Evolutionary conservation across 2,329 filamentous ascomycete species (phyloP).

Genomic region (Aspergillus eucalypticola): DNA sequence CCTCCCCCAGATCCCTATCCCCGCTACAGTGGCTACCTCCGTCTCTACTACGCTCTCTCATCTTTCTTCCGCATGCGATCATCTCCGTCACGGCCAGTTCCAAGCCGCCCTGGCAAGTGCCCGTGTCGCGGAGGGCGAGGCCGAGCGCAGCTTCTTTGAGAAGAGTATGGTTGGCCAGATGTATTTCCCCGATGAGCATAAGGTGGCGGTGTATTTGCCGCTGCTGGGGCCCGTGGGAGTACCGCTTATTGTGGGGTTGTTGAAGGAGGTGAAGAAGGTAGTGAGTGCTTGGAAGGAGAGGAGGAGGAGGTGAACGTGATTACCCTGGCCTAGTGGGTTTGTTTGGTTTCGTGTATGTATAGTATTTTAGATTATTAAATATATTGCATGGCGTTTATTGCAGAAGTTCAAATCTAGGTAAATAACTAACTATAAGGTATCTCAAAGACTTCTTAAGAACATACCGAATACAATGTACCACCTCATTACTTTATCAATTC

Average conservation of each 20-base stretch:
- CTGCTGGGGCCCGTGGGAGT: constrained; percentile 88
- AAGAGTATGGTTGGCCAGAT: constrained; percentile 99
- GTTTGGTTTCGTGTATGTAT: neutral
- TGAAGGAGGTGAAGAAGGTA: constrained; percentile 74
- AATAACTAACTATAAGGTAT: too few species aligned
- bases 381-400: neutral
- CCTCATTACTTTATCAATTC: neutral
- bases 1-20: constrained; percentile 87
- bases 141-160: constrained; percentile 94
- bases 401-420: neutral
- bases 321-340: too few species aligned
- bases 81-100: constrained; percentile 62
- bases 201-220: constrained; percentile 92
- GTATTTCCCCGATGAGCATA: constrained; percentile 98
- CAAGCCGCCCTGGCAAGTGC: constrained; percentile 74
- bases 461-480: neutral
- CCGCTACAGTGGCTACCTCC: constrained; percentile 79
- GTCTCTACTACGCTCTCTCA: constrained; percentile 78
- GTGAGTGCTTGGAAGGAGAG: constrained; percentile 33
- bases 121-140: constrained; percentile 80
- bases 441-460: neutral
- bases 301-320: constrained; percentile 14
- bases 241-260: constrained; percentile 76
- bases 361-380: neutral
- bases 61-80: constrained; percentile 73